Base-by-base conservation (phyloP, 2,329 filamentous ascomycete genomes). In the Tricladium varicosporioides region DNA sequence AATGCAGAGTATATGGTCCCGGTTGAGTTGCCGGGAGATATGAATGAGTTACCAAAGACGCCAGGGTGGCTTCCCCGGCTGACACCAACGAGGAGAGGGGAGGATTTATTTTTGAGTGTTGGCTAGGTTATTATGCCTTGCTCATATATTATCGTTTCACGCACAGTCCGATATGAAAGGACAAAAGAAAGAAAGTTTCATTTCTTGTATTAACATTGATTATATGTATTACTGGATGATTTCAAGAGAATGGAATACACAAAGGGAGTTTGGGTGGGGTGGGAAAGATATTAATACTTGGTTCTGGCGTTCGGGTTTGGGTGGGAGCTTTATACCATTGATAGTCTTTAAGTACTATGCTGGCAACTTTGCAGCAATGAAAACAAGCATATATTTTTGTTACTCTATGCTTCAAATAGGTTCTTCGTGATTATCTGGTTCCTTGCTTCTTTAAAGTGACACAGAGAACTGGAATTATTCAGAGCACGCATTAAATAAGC, bases 51-150 rank as follows among this genome's bases (percentile, higher is more conserved):
- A 43, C 78, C 79, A 0, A 70, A 69, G 36, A 80, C 79, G 40
- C 83, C 84, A 0, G 78, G 78, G 1, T 87, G 85, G 84, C 76
- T 84, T 63, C 86, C 86, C 2, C 80, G 79, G 62, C 66, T 90
- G 64, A 90, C 87, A 47, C 87, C 87, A 2, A 85, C 83, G 56
- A 75, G 85, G 59, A 78, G 83, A 49, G 87, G 87, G 0, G 82
- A 86, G 22, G 85, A 89, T 67, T 67, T 90, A 58, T 86, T 81
- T 62, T 66, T 85, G 63, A 80, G 80, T 62, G 80, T 85, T 60
- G 76, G 78, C 59, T 83, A 62, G 69, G 31, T 9, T 32, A 14
- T 31, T 22, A 14, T 47, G 22, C 44, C 11, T 18, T 22, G 11
- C 18, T 47, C 22, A 27, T 27, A 16, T 11, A 16, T 47, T 31